Evolutionary conservation across 352 stramenopile genomes (phyloP), one percentile per base, ranked within the genome.

Genomic region (Pythium angustatum): DNA sequence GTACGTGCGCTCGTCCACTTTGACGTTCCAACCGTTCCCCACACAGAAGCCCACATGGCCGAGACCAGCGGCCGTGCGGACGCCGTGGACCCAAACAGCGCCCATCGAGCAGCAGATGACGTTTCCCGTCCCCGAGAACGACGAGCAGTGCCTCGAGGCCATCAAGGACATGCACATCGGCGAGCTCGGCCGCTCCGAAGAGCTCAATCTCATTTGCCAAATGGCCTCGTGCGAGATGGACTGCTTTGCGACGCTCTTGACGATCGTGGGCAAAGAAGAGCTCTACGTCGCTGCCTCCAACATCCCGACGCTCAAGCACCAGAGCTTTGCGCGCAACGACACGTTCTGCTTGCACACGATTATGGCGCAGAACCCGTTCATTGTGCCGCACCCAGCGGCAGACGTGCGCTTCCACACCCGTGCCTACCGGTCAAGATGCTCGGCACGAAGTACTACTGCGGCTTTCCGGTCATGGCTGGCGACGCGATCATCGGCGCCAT

Each of bases 341-440:
- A 69, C 75, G 11, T 88, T 93, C 55, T 93, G 84, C 48, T 64
- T 77, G 21, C 84, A 91, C 43, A 79, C 68, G 31, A 83, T 93
- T 48, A 69, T 93, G 62, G 72, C 76, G 45, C 26, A 66, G 27
- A 77, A 87, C 63, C 81, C 83, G 5, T 69, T 93, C 5, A 72
- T 92, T 34, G 77, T 85, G 68, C 76, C 71, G 8, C 77, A 89
- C 48, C 68, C 76, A 0, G 76, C 84, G 33, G 70, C 81, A 0
- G 83, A 93, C 66, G 77, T 90, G 56, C 83, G 83, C n/a, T 93
- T 93, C 30, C 71, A 78, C n/a, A n/a, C 54, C 66, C 80, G 36
- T 62, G 57, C 14, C 21, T 51, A 5, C 66, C 72, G 1, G 68
- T 66, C 64, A 59, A 33, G 33, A 62, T 58, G 53, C 72, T 83